Percentiles rank a stretch among this genome's conserved stretches.
phyloP scores from a whole-genome alignment of 1,284 basidiomycete genomes.

The Lentinus polychrous region DNA sequence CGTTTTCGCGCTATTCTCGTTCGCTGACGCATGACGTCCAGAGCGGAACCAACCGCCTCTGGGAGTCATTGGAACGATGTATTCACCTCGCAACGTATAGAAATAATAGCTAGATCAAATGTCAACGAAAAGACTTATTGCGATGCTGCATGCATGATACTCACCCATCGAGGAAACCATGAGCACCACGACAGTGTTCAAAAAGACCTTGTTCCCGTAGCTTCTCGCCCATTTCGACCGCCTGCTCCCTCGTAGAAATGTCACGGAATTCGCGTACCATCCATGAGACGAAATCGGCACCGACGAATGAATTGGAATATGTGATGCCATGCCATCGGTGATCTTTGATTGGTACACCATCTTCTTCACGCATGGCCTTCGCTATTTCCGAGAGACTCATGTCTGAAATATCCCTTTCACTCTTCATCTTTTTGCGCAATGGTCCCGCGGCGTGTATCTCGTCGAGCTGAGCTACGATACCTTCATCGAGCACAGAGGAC shows the following conservation, averaged over 20 bases:
- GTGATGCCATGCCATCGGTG: conserved; percentile 66
- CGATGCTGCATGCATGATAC: conserved; percentile 16
- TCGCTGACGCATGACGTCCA: conserved; percentile 32
- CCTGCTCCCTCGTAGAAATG: conserved; percentile 73
- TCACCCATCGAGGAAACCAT: conserved; percentile 82
- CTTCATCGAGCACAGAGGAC: conserved; percentile 71
- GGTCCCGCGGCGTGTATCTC: conserved; percentile 72
- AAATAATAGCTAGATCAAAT: conserved; percentile 64
- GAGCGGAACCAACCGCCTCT: conserved; percentile 56
- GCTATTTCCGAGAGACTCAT: conserved; percentile 57
- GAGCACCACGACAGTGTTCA: conserved; percentile 71
- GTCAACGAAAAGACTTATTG: not conserved
- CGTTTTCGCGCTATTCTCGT: conserved; percentile 25
- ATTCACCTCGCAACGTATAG: conserved; percentile 77
- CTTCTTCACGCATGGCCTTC: conserved; percentile 75
- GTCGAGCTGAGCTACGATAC: conserved; percentile 71
- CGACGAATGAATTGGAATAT: conserved; percentile 79
- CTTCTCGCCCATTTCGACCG: conserved; percentile 69
- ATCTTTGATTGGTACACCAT: conserved; percentile 69
- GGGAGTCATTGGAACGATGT: conserved; percentile 60
- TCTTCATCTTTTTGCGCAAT: conserved; percentile 70
- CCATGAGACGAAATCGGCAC: conserved; percentile 84
- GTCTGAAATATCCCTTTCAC: conserved; percentile 61
- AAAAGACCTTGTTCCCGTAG: conserved; percentile 77
- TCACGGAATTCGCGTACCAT: conserved; percentile 81